These are phyloP conservation scores for grape (Vitis vinifera) DNA, from an alignment of 164 flowering plant species.

Conservation along the genomic window ASM3070453v1 NC_081820.1:18652001-18652500, in stretches of 20 bases:
- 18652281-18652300: conserved; percentile 66
- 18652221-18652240: conserved; percentile 57
- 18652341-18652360: conserved; percentile 56
- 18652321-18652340: conserved; percentile 48
- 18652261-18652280: conserved; percentile 47
- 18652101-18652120: conserved; percentile 26
- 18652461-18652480: not conserved
- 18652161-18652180: conserved; percentile 72
- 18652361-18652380: conserved; percentile 25
- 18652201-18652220: conserved; percentile 48
- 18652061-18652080: conserved; percentile 22
- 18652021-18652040: not conserved
- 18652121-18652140: conserved; percentile 28
- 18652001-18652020: conserved; percentile 22
- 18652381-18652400: conserved; percentile 17
- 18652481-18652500: conserved; percentile 1
- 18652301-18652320: conserved; percentile 72
- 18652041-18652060: conserved; percentile 11
- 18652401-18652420: conserved; percentile 21
- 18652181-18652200: conserved; percentile 57
- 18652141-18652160: conserved; percentile 62
- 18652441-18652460: too few species aligned
- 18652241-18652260: conserved; percentile 47
- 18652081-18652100: conserved; percentile 17
- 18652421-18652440: conserved; percentile 9